Base-by-base conservation (phyloP, 345 rosid genomes). In the Orychophragmus violaceus region DNA sequence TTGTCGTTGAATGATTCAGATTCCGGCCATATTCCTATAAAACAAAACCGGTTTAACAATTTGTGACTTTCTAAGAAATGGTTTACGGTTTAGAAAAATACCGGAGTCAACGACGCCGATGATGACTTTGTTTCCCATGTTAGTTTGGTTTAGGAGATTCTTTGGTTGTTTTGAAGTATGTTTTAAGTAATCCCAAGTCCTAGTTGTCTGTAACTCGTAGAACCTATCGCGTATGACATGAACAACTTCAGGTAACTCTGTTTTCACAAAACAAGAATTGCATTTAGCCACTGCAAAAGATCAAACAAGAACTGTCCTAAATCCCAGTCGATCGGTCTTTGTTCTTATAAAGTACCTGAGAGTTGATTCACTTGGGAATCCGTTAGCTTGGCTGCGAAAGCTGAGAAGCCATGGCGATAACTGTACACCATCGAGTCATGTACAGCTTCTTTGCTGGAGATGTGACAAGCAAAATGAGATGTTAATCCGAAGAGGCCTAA, bases 371-470 rank as follows among this genome's bases (percentile, higher is more conserved):
- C 87, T 73, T 82, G 84, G 14, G 75, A 65, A 56, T 77, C 80
- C 1, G 85, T 79, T 32, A 87, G 81, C 73, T 82, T 78, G 29
- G 88, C 94, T 44, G 94, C 87, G 57, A 87, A 87, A 37, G 86
- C 90, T 0, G 88, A 84, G 74, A 87, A 83, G 44, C 86, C 87
- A 74, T 87, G 87, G 66, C 74, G 80, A 83, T 84, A 87, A 77
- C 85, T 84, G 59, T 87, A 82, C 41, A 84, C 76, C 79, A 87
- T 76, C 60, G 61, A 76, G 23, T 79, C 72, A 52, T 76, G 60
- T 12, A 83, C 86, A 6, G 74, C 62, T 59, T 80, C 75, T 69
- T 74, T 80, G 70, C 88, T 84, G 86, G 86, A 73, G 66, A 52
- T 60, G 69, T 53, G 66, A 35, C 42, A 14, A 22, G 11, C 37